Base-by-base conservation (phyloP, 805 yeast species). In the Starmerella geochares region DNA sequence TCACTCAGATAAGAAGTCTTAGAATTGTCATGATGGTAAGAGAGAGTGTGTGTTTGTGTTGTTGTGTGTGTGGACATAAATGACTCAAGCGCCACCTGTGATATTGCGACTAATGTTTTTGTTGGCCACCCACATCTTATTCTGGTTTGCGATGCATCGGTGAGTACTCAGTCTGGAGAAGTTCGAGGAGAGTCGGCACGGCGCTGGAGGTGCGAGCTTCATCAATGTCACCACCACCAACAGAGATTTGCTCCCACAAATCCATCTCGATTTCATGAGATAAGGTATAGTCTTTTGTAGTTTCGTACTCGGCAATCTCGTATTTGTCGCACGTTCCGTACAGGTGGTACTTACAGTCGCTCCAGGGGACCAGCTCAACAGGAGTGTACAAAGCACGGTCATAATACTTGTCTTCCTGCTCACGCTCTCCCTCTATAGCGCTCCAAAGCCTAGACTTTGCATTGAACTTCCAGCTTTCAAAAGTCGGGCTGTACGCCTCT, bases 401-500 rank as follows among this genome's bases (percentile, higher is more conserved):
- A n/a, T 27, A 48, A n/a, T 27, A 20, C 11, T 33, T 32, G 24
- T 10, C 17, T 14, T 17, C 32, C 23, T 25, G 21, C 13, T 5
- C 13, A 24, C 31, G 21, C 16, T 11, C 29, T 9, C 3, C 9
- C 27, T 43, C 29, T 16, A 14, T 7, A 7, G 14, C 5, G 21
- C 36, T 36, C 58, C 58, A 55, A 21, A 55, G 21, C 27, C 53
- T 39, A 14, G 48, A 23, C 19, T 38, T 29, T 17, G 35, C 29
- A 32, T 48, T 46, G 42, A 47, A 57, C 14, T 17, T 14, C 50
- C 49, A 35, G 49, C 27, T 59, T 66, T 44, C 6, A 57, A 49
- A 52, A 4, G 7, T 13, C 13, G 35, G 31, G 14, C 27, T 23
- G 8, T 10, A 19, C n/a, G 35, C 50, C 6, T 47, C 43, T 20